phyloP scores from a whole-genome alignment of 2,329 filamentous ascomycete species.

The Aurifilum marmelostoma region DNA sequence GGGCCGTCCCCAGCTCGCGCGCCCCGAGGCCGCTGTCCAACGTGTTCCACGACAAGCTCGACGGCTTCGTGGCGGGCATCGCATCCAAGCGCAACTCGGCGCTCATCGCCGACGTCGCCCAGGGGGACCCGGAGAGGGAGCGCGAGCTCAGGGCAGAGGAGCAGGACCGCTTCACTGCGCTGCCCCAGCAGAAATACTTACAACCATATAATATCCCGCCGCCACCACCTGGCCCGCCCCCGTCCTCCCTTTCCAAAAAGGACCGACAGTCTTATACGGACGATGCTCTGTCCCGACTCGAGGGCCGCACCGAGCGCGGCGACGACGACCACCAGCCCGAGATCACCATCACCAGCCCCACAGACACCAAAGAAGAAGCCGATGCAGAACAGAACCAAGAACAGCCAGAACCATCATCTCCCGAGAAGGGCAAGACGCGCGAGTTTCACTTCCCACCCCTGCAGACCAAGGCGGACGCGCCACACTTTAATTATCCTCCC shows the following conservation, averaged over 20 bases:
- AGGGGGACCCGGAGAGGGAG: slow-evolving; percentile 77
- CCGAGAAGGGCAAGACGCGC: slow-evolving; percentile 41
- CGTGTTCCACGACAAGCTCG: slow-evolving; percentile 82
- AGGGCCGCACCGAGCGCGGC: slow-evolving; percentile 46
- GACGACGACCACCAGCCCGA: slow-evolving; percentile 51
- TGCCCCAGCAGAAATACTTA: slow-evolving; percentile 70
- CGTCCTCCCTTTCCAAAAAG: slow-evolving; percentile 28
- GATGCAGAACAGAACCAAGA: slow-evolving; percentile 33
- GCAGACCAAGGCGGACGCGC: slow-evolving; percentile 48
- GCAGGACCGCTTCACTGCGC: slow-evolving; percentile 80
- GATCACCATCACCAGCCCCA: slow-evolving; percentile 32
- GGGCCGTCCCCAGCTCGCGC: slow-evolving; percentile 44
- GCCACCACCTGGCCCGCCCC: slow-evolving; percentile 36
- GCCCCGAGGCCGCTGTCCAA: slow-evolving; percentile 70
- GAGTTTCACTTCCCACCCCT: slow-evolving; percentile 64
- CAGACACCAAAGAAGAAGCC: slow-evolving; percentile 33
- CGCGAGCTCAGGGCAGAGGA: slow-evolving; percentile 79
- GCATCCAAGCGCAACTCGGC: slow-evolving; percentile 86
- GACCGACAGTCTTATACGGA: slow-evolving; percentile 39
- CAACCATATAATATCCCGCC: slow-evolving; percentile 54
- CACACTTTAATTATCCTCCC: slow-evolving; percentile 64
- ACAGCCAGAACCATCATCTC: slow-evolving; percentile 35
- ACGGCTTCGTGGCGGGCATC: slow-evolving; percentile 84
- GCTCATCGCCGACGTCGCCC: slow-evolving; percentile 79
- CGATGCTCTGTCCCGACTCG: slow-evolving; percentile 53